phyloP scores from a whole-genome alignment of 2,329 filamentous ascomycete species.

The Gaeumannomyces tritici region DNA sequence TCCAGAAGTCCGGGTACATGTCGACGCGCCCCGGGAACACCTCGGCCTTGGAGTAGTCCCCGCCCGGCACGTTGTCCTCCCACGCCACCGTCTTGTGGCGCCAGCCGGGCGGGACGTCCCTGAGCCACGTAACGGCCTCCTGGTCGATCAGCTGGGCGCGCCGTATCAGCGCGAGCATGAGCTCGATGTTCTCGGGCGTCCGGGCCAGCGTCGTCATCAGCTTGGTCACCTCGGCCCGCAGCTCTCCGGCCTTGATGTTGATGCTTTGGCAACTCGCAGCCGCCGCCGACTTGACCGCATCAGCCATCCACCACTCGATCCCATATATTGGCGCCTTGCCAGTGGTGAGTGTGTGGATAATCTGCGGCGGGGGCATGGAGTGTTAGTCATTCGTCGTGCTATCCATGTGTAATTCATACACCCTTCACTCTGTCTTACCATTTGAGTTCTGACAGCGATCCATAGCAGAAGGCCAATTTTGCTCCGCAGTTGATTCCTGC shows the following conservation, averaged over 20 bases:
- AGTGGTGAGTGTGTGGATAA: conserved; percentile 46
- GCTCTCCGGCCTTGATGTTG: conserved; percentile 42
- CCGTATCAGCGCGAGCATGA: conserved; percentile 41
- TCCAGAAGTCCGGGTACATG: conserved; percentile 48
- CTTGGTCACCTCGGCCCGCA: conserved; percentile 43
- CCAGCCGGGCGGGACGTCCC: conserved; percentile 38
- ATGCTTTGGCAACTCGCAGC: conserved; percentile 40
- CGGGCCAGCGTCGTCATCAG: conserved; percentile 36
- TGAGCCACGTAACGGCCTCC: conserved; percentile 41
- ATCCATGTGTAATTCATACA: neutral
- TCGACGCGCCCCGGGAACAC: conserved; percentile 53
- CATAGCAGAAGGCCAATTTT: conserved; percentile 46
- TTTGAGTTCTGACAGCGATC: conserved; percentile 49
- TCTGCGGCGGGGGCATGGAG: conserved; percentile 23
- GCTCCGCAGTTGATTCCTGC: conserved; percentile 43
- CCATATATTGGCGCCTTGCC: conserved; percentile 43
- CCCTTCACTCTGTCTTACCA: conserved; percentile 28
- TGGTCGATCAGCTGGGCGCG: conserved; percentile 42
- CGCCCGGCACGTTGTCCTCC: conserved; percentile 43
- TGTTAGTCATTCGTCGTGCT: neutral
- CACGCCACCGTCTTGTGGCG: conserved; percentile 43
- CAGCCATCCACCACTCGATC: conserved; percentile 49
- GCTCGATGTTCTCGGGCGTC: conserved; percentile 37
- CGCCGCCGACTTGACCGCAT: conserved; percentile 37
- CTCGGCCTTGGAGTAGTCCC: conserved; percentile 42